Evolutionary conservation across 73 alveolate genomes (phyloP).

Genomic region (Tetrahymena elliotti): DNA sequence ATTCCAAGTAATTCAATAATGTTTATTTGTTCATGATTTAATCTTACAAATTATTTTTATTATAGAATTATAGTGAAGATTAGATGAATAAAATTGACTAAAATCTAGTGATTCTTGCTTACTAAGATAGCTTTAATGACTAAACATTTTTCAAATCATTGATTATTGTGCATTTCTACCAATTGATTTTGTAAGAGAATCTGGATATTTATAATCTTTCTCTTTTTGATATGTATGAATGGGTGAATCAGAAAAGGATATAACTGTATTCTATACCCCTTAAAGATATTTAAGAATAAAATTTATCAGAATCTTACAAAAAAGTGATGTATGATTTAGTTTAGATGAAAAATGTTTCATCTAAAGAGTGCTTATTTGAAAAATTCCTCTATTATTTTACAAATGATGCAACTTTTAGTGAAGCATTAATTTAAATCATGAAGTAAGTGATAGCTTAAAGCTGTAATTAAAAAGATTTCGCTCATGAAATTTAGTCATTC

Average conservation of each 20-base stretch:
- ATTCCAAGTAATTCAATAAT: no score
- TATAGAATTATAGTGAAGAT: not conserved
- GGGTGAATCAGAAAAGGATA: not conserved
- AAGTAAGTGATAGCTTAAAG: not conserved
- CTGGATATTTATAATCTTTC: not conserved
- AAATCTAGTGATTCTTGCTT: not conserved
- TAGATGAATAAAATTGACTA: not conserved
- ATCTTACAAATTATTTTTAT: no score
- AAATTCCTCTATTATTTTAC: not conserved
- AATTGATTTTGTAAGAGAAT: not conserved
- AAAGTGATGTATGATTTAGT: not conserved
- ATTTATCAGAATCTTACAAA: not conserved
- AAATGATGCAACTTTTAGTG: not conserved
- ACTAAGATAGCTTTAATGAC: not conserved
- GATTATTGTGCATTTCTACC: not conserved
- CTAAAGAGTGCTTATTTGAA: not conserved
- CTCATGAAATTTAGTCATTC: not conserved
- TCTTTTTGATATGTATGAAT: not conserved
- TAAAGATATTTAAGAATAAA: not conserved
- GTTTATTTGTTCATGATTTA: no score
- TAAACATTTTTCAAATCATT: not conserved
- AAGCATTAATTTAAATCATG: not conserved
- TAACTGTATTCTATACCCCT: not conserved
- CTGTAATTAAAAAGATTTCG: not conserved
- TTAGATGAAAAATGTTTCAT: not conserved